A percentile compares a stretch with the other conserved stretches of the same genome.
phyloP scores from a whole-genome alignment of 2,329 filamentous ascomycete species.

The Dothiorella sarmentorum region DNA sequence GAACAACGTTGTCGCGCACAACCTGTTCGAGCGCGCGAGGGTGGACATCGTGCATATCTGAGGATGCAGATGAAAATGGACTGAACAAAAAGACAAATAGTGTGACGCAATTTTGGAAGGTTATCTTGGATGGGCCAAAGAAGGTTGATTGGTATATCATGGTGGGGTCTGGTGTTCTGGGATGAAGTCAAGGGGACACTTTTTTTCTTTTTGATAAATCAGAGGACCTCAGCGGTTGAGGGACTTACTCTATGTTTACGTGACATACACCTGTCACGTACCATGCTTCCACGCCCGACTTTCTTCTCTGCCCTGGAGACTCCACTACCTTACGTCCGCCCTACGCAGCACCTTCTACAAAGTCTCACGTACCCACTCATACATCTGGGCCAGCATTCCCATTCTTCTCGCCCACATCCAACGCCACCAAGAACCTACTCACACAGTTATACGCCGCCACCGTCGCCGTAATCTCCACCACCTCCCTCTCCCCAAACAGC shows the following conservation, averaged over 20 bases:
- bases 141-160: not conserved
- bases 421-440: slow-evolving; percentile 74
- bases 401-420: slow-evolving; percentile 59
- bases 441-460: slow-evolving; percentile 82
- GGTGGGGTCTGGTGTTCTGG: not conserved
- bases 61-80: not conserved
- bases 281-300: too few species aligned
- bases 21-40: slow-evolving; percentile 75
- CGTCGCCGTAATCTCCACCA: slow-evolving; percentile 78
- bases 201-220: not conserved
- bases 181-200: too few species aligned
- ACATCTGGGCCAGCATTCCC: slow-evolving; percentile 7
- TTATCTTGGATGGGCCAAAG: too few species aligned
- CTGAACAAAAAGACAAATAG: accelerated
- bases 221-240: too few species aligned
- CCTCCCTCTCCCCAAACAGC: slow-evolving; percentile 64
- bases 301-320: too few species aligned
- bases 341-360: too few species aligned
- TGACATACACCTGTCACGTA: too few species aligned
- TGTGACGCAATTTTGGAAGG: not conserved
- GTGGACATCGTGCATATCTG: slow-evolving; percentile 63
- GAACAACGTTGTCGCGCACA: slow-evolving; percentile 60
- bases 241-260: too few species aligned
- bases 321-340: too few species aligned
- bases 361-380: too few species aligned